Evolutionary conservation across 2,329 filamentous ascomycete species (phyloP).

Genomic region (Fusarium tupiense): DNA sequence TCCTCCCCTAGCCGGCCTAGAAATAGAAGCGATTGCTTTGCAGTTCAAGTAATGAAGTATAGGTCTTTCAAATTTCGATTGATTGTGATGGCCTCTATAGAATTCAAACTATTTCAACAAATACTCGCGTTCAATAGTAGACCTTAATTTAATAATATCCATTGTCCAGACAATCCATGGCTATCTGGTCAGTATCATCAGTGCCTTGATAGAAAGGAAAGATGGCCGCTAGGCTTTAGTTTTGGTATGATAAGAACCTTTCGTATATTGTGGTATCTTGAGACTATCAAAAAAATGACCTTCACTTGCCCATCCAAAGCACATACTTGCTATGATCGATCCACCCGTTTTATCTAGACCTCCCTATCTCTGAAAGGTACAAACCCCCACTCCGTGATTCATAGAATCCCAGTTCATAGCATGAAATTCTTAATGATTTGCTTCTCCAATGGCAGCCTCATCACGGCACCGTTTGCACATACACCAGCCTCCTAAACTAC

Average conservation of each 20-base stretch:
- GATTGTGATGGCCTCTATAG: background rate
- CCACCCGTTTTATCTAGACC: slow-evolving; percentile 26
- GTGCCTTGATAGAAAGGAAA: background rate
- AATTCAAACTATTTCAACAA: background rate
- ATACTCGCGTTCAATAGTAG: background rate
- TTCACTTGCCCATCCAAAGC: background rate
- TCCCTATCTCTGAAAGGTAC: slow-evolving; percentile 8
- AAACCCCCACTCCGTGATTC: slow-evolving; percentile 7
- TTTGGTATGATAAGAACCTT: background rate
- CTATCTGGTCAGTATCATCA: background rate
- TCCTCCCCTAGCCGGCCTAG: background rate
- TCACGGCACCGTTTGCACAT: slow-evolving; percentile 84
- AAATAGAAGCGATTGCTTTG: slow-evolving; percentile 1
- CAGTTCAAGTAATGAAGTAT: background rate
- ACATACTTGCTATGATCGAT: background rate
- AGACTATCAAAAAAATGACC: background rate
- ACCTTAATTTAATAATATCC: background rate
- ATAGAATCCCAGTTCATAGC: background rate
- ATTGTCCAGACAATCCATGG: background rate
- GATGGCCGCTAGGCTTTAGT: background rate
- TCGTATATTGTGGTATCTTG: slow-evolving; percentile 8
- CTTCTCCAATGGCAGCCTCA: slow-evolving; percentile 62
- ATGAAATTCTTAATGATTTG: slow-evolving; percentile 11
- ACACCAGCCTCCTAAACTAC: slow-evolving; percentile 88
- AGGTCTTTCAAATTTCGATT: background rate